Evolutionary conservation across 805 yeast species (phyloP), one percentile per base, ranked within the genome.

Genomic region (Saccharomycopsis fodiens): DNA sequence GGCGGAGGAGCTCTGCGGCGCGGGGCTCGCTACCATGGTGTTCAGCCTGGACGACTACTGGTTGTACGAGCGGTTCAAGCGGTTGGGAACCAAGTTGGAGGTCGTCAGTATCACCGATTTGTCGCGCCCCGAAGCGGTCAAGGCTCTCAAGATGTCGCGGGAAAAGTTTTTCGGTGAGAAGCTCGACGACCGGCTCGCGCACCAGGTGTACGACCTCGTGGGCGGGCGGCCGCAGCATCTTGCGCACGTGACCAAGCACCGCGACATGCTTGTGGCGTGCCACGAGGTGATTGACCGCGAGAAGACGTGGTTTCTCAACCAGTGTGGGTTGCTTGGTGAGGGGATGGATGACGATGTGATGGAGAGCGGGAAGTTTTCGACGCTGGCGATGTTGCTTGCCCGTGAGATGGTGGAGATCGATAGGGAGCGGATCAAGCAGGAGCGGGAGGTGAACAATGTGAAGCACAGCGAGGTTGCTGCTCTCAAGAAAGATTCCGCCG

Each of bases 311-410:
- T 82, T 85, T 52, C 67, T 85, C 52, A 85, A 83, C 57, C 86
- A 85, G 55, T 85, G 94, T 61, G 93, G 87, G 0, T 64, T 85
- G 12, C 61, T 85, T 7, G 95, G 94, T 2, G 71, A 69, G 52
- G 77, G 70, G 16, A 84, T 85, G 95, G 95, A 85, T 57, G 95
- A 85, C 56, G 95, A 85, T 63, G 95, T 85, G 4, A 82, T 84
- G 84, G 89, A 82, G 51, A 70, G 74, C 51, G 94, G 94, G 3
- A 85, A 84, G 59, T 84, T 84, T 55, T 70, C 87, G 2, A 66
- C 79, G 6, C 70, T 83, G 35, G 89, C 91, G 13, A 82, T 84
- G 88, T 63, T 79, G 4, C 63, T 84, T 45, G 79, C 82, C 75
- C 67, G 74, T 46, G 85, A 73, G 48, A 71, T 85, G 55, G 93